Percentiles rank a stretch among this genome's conserved stretches.
phyloP scores from a whole-genome alignment of 2,329 filamentous ascomycete genomes.

The Aphanoascus verrucosus region DNA sequence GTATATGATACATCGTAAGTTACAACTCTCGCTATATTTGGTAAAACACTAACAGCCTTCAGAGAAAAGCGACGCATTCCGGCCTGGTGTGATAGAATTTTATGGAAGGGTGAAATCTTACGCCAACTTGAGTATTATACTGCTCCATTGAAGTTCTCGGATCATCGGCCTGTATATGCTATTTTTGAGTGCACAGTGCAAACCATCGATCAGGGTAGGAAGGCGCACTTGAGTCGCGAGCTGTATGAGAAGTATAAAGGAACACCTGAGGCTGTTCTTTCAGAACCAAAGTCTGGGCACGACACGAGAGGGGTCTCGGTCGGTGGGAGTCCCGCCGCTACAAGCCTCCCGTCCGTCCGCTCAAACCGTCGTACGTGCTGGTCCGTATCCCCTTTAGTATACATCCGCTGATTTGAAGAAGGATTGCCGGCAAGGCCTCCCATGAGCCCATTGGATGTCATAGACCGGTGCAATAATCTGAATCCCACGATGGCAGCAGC shows the following conservation, averaged over 20 bases:
- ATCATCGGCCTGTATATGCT: slow-evolving; percentile 91
- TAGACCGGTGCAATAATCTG: slow-evolving; percentile 62
- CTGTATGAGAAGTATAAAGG: slow-evolving; percentile 62
- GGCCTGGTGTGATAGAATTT: slow-evolving; percentile 90
- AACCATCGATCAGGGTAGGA: slow-evolving; percentile 63
- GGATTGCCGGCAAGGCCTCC: slow-evolving; percentile 64
- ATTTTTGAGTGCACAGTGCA: slow-evolving; percentile 75
- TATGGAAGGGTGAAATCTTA: slow-evolving; percentile 75
- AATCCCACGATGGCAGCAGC: slow-evolving; percentile 70
- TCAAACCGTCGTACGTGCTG: slow-evolving; percentile 55
- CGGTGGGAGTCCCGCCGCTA: slow-evolving; percentile 73
- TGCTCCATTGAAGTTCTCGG: slow-evolving; percentile 77
- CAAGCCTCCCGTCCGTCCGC: slow-evolving; percentile 56
- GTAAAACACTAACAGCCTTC: slow-evolving; percentile 23
- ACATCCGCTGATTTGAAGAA: slow-evolving; percentile 21
- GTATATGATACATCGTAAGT: slow-evolving; percentile 80
- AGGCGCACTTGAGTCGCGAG: slow-evolving; percentile 60
- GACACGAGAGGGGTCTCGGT: slow-evolving; percentile 51
- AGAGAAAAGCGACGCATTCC: slow-evolving; percentile 89
- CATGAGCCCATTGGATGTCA: slow-evolving; percentile 55
- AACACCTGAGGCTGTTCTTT: slow-evolving; percentile 44
- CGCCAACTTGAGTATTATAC: slow-evolving; percentile 73
- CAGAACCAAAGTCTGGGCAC: slow-evolving; percentile 17
- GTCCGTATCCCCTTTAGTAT: slow-evolving; percentile 32
- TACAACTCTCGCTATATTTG: background rate